Evolutionary conservation across 176 grass and related monocot species (phyloP), one percentile per base, ranked within the genome.

Genomic region (Echinochloa phyllopogon): DNA sequence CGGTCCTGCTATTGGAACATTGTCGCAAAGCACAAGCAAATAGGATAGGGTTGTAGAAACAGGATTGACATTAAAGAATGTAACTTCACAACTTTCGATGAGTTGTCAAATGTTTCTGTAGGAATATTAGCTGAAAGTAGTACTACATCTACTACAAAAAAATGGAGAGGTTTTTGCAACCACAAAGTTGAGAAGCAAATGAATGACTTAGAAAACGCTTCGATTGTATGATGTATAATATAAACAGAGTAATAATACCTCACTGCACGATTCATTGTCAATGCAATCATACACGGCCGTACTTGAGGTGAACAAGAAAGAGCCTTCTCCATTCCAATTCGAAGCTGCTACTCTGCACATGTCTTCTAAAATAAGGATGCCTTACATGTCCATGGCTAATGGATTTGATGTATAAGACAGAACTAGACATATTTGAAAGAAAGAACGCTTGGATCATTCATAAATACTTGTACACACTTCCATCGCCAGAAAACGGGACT

Each of bases 291-390:
- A 95, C 25, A 82, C 61, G 59, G 89, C 93, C 79, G 93, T 88
- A 79, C 93, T 98, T 6, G 91, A 98, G 68, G 96, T 98, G 84
- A 95, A 98, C 43, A 98, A 50, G 80, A 95, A 98, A 84, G 84
- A 92, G 38, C 96, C 96, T 88, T 93, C 91, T 74, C 89, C 85
- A 66, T 76, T 98, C 96, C 96, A 98, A 58, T 95, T 98, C 18
- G 93, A 95, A 72, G 87, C 71, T 62, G 89, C 91, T 56, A 89
- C 82, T 90, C 96, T 98, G 93, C 85, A 91, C 12, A 90, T 39
- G 25, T 76, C 69, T 65, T 82, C 47, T 56, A 1, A 53, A 57
- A 82, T 90, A 63, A 90, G 77, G 65, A 77, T 76, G 17, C 63
- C 12, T 47, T 79, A 47, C 56, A 81, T 89, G 53, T 56, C 70